phyloP scores from a whole-genome alignment of 495 filamentous ascomycete species.

The Cryomyces antarcticus region DNA sequence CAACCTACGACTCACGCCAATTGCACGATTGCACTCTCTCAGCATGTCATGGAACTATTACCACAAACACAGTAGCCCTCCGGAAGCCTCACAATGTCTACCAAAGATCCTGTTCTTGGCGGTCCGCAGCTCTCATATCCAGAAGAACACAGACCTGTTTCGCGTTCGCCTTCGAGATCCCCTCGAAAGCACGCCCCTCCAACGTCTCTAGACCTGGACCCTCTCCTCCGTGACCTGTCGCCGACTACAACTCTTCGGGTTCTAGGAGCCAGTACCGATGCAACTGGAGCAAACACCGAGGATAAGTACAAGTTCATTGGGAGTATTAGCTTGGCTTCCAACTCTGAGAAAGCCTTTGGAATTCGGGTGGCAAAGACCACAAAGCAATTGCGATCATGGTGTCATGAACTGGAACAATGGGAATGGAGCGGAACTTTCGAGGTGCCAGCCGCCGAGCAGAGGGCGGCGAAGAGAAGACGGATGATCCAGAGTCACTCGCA shows the following conservation, averaged over 20 bases:
- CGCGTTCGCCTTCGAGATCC: no score
- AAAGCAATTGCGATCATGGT: slow-evolving; percentile 56
- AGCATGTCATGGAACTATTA: no score
- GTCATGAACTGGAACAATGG: slow-evolving; percentile 57
- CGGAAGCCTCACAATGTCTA: no score
- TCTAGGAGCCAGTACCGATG: slow-evolving; percentile 8
- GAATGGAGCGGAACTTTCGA: slow-evolving; percentile 38
- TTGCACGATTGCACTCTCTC: no score
- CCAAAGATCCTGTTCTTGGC: no score
- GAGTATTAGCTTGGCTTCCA: slow-evolving; percentile 14
- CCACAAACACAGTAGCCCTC: no score
- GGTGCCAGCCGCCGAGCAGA: slow-evolving; percentile 13
- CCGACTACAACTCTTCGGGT: slow-evolving; percentile 15
- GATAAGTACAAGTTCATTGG: slow-evolving; percentile 10
- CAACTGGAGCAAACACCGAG: not conserved
- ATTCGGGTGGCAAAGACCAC: slow-evolving; percentile 54
- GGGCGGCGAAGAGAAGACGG: slow-evolving; percentile 5
- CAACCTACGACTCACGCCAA: no score
- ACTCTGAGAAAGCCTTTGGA: slow-evolving; percentile 24
- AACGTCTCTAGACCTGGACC: slow-evolving; percentile 2
- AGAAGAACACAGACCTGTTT: no score
- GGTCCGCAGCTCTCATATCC: no score
- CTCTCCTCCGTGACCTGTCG: slow-evolving; percentile 16
- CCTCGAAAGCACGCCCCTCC: no score
- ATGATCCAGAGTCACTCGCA: slow-evolving; percentile 2